Base-by-base conservation (phyloP, 2,329 filamentous ascomycete genomes). In the Aspergillus pseudoviridinutans region DNA sequence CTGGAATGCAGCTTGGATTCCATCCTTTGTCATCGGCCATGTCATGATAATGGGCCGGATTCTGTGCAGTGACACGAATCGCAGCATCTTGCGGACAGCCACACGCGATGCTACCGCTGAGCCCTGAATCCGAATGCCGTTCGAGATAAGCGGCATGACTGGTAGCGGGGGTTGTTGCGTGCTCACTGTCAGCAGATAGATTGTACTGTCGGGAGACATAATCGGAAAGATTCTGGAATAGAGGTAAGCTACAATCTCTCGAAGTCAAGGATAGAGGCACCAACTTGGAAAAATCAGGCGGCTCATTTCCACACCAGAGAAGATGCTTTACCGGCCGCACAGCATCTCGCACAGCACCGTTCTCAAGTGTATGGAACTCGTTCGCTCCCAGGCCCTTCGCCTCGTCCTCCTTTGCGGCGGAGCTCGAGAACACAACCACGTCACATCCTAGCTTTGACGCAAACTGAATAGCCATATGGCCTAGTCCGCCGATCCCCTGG, bases 361-460 rank as follows among this genome's bases (percentile, higher is more conserved):
- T 51, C 46, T 50, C 50, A 41, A 54, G 25, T 57, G 87, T 80
- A 65, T 87, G 80, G 63, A 87, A 87, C 64, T 83, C 82, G 51
- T 79, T 79, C 0, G 87, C 87, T 38, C 87, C 87, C 1, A 89
- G 77, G 8, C 53, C 49, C 14, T 59, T 54, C 2, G 61, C 62
- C 22, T 61, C 61, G 17, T 58, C 49, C 44, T 59, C 56, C 47
- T 66, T 66, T 14, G 55, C 44, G 5, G 47, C 27, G 12, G 52
- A 58, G 28, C 58, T 53, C 0, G 59, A 61, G 1, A 66, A 46
- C 1, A 58, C 62, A 8, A 67, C 66, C 44, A 69, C 68, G 41
- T 89, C 84, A 25, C 84, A 85, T 22, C 86, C 86, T 0, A 91
- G 76, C 1, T 87, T 87, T 61, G 82, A 83, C 0, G 87, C 84